phyloP scores from a whole-genome alignment of 2,329 filamentous ascomycete genomes.

The Emergomyces orientalis region DNA sequence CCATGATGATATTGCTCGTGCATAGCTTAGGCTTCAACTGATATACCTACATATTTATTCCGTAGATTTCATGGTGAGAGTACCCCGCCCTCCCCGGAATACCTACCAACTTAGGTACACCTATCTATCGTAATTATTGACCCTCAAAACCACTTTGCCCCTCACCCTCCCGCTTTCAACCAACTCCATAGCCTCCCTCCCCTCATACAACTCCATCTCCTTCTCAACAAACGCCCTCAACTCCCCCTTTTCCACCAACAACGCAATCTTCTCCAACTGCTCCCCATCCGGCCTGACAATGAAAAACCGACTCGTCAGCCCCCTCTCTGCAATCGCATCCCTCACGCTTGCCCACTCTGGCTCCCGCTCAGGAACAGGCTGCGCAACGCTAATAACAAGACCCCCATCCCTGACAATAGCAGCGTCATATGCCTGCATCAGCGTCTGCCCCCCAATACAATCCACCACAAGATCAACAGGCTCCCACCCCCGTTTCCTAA shows the following conservation, averaged over 20 bases:
- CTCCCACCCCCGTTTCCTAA: slow-evolving; percentile 24
- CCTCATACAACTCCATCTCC: slow-evolving; percentile 28
- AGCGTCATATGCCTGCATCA: slow-evolving; percentile 27
- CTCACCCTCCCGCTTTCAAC: slow-evolving; percentile 22
- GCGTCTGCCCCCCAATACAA: slow-evolving; percentile 27
- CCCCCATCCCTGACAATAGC: slow-evolving; percentile 28
- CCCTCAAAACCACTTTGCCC: slow-evolving; percentile 28
- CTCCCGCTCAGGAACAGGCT: slow-evolving; percentile 16
- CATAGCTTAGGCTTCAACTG: not conserved
- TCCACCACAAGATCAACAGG: slow-evolving; percentile 36
- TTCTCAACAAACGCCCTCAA: slow-evolving; percentile 27
- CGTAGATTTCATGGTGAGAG: not conserved
- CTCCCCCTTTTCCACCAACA: slow-evolving; percentile 28
- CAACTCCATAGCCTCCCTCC: slow-evolving; percentile 27
- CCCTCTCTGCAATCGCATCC: slow-evolving; percentile 7
- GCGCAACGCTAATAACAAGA: slow-evolving; percentile 27
- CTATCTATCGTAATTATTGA: slow-evolving; percentile 18
- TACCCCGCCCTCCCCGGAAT: not conserved
- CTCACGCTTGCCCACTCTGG: slow-evolving; percentile 10
- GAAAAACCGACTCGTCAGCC: slow-evolving; percentile 27
- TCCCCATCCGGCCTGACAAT: slow-evolving; percentile 29
- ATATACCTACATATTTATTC: slow-evolving; percentile 9
- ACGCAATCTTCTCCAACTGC: slow-evolving; percentile 27
- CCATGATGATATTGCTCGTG: not conserved
- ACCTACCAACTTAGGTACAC: not conserved